phyloP scores from a whole-genome alignment of 352 stramenopile genomes.

The Lagenidium giganteum region DNA sequence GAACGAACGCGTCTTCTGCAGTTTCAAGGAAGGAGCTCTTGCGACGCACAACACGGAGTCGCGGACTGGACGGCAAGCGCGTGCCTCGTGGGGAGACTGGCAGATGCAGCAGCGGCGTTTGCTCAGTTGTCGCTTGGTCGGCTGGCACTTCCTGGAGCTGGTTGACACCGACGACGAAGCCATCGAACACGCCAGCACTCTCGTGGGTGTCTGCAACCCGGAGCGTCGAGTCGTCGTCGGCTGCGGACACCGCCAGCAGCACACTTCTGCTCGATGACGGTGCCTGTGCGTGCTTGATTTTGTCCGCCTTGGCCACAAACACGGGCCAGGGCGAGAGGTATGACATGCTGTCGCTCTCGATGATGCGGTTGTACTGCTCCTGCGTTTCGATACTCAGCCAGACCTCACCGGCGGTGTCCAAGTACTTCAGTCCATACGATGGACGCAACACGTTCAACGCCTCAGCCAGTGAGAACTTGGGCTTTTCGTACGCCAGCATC shows the following conservation, averaged over 20 bases:
- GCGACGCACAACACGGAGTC: conserved; percentile 42
- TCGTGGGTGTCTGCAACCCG: conserved; percentile 54
- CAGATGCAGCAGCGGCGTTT: conserved; percentile 52
- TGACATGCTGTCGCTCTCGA: conserved; percentile 50
- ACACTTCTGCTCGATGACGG: conserved; percentile 67
- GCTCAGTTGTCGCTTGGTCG: too few species aligned
- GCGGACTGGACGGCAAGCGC: conserved; percentile 19
- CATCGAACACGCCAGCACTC: conserved; percentile 59
- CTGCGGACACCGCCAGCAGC: conserved; percentile 68
- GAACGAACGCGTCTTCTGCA: conserved; percentile 66
- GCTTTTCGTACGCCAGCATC: conserved; percentile 79
- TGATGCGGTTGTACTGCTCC: conserved; percentile 49
- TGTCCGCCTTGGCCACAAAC: conserved; percentile 50
- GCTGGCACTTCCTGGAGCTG: conserved; percentile 50
- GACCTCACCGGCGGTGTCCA: conserved; percentile 49
- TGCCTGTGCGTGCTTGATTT: too few species aligned
- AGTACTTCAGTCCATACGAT: conserved; percentile 72
- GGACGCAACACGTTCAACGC: conserved; percentile 76
- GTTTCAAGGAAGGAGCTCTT: conserved; percentile 73
- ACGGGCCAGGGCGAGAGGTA: conserved; percentile 69
- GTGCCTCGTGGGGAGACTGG: conserved; percentile 14
- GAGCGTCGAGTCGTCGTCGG: conserved; percentile 71
- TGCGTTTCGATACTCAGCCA: conserved; percentile 85
- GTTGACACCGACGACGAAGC: conserved; percentile 80
- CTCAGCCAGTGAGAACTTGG: conserved; percentile 77